Evolutionary conservation across 1,284 basidiomycete species (phyloP).

Genomic region (Malassezia sympodialis): DNA sequence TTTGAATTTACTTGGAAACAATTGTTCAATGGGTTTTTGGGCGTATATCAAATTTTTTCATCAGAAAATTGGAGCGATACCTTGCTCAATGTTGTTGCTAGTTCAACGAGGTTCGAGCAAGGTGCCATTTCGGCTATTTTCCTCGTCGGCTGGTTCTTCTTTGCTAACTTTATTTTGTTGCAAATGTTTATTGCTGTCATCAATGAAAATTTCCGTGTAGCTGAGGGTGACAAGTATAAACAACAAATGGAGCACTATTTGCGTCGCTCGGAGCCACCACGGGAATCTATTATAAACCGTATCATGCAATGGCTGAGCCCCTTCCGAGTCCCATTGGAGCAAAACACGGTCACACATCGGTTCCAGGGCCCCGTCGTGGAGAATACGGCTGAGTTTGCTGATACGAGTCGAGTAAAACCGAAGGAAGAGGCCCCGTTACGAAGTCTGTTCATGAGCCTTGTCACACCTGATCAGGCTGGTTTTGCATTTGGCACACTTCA

Average conservation of each 20-base stretch:
- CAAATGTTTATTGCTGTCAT: constrained; percentile 99
- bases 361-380: constrained; percentile 23
- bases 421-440: constrained; percentile 17
- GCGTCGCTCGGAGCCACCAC: constrained; percentile 47
- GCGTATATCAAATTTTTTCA: constrained; percentile 81
- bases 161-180: constrained; percentile 87
- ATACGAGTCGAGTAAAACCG: neutral
- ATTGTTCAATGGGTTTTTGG: constrained; percentile 77
- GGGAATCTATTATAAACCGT: constrained; percentile 39
- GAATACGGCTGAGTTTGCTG: constrained; percentile 5
- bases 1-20: constrained; percentile 72
- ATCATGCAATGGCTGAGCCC: constrained; percentile 67
- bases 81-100: constrained; percentile 61
- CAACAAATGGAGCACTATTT: constrained; percentile 63
- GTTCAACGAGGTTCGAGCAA: constrained; percentile 63
- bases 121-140: constrained; percentile 66
- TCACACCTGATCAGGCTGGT: constrained; percentile 14
- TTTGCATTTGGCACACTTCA: constrained; percentile 22
- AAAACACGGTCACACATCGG: constrained; percentile 15
- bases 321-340: constrained; percentile 62
- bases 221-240: constrained; percentile 77
- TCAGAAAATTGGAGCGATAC: constrained; percentile 88
- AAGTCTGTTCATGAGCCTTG: constrained; percentile 15
- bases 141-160: constrained; percentile 75
- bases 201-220: constrained; percentile 90